Evolutionary conservation across 345 rosid species (phyloP).

Genomic region (Luvunga scandens): DNA sequence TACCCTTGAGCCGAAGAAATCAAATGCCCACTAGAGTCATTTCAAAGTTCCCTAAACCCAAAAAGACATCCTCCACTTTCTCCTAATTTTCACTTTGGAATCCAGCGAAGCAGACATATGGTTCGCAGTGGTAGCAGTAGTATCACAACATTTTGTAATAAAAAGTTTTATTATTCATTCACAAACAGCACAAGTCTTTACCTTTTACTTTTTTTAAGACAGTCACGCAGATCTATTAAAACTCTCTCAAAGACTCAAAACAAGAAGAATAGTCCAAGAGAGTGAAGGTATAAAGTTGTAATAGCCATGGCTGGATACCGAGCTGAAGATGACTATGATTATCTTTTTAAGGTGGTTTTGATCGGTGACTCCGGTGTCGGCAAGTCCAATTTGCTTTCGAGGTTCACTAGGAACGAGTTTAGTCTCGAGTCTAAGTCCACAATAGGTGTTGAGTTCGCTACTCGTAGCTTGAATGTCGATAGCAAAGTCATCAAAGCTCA

Average conservation of each 20-base stretch:
- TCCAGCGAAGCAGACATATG: slow-evolving; percentile 21
- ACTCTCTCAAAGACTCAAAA: neutral
- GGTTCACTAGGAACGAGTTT: slow-evolving; percentile 92
- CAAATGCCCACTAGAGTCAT: neutral
- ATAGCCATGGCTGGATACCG: slow-evolving; percentile 73
- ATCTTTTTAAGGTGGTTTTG: slow-evolving; percentile 81
- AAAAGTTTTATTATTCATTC: no score
- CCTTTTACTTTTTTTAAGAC: neutral
- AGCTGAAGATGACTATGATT: slow-evolving; percentile 96
- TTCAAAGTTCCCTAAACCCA: neutral
- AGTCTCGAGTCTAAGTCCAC: slow-evolving; percentile 94
- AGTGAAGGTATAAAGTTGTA: neutral
- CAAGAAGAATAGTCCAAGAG: neutral
- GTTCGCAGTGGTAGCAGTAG: no score
- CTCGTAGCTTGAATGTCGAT: slow-evolving; percentile 87
- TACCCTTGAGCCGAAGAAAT: neutral
- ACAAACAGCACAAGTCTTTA: neutral
- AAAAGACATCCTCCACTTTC: slow-evolving; percentile 8
- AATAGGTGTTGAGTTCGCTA: slow-evolving; percentile 93
- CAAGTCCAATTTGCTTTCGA: slow-evolving; percentile 84
- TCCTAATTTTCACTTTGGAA: slow-evolving; percentile 6
- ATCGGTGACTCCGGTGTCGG: slow-evolving; percentile 97
- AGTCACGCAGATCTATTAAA: neutral
- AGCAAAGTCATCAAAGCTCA: slow-evolving; percentile 87
- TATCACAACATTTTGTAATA: no score